phyloP scores from a whole-genome alignment of 2,329 filamentous ascomycete species.

The Neopestalotiopsis rosae region DNA sequence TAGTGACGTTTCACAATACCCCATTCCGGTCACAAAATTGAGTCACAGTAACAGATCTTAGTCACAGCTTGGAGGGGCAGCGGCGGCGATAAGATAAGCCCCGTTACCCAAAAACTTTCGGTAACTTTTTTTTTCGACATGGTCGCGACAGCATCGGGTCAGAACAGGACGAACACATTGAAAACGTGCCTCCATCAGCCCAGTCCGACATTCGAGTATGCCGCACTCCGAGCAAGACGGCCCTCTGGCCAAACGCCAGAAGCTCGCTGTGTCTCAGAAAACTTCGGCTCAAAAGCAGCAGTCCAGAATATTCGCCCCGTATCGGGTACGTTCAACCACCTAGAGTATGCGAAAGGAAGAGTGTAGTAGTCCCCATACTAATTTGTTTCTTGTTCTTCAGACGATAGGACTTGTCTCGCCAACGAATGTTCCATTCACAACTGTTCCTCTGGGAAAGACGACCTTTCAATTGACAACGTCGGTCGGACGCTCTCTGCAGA shows the following conservation, averaged over 20 bases:
- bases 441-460: slow-evolving; percentile 86
- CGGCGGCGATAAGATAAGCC: slow-evolving; percentile 17
- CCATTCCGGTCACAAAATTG: background rate
- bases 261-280: slow-evolving; percentile 54
- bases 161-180: background rate
- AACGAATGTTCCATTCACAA: slow-evolving; percentile 87
- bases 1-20: no score
- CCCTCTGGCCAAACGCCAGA: slow-evolving; percentile 79
- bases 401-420: slow-evolving; percentile 94
- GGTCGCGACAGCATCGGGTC: slow-evolving; percentile 5
- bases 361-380: background rate
- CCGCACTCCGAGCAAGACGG: slow-evolving; percentile 63
- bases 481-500: slow-evolving; percentile 87
- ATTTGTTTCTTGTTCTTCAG: slow-evolving; percentile 47
- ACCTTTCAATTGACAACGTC: slow-evolving; percentile 98
- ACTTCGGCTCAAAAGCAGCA: slow-evolving; percentile 48
- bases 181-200: background rate
- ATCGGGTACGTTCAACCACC: slow-evolving; percentile 64
- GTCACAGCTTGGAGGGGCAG: background rate
- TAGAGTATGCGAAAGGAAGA: background rate
- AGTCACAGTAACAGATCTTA: background rate
- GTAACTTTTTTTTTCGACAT: slow-evolving; percentile 9
- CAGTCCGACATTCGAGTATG: slow-evolving; percentile 44
- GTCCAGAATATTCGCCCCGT: slow-evolving; percentile 91
- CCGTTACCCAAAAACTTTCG: slow-evolving; percentile 1